Evolutionary conservation across 1,284 basidiomycete species (phyloP).

Genomic region (Sporisorium iseilematis-ciliati): DNA sequence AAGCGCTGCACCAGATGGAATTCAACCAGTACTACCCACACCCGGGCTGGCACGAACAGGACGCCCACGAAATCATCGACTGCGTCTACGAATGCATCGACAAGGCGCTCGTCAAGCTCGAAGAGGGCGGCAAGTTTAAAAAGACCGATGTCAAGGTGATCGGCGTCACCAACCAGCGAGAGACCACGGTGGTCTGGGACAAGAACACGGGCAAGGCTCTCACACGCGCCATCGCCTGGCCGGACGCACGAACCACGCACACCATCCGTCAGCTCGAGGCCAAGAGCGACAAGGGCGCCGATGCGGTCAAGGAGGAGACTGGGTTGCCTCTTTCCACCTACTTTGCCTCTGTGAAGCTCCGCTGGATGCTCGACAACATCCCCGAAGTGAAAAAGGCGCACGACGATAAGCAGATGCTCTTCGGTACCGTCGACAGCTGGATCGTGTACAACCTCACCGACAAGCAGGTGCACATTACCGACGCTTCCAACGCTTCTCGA

Average conservation of each 20-base stretch:
- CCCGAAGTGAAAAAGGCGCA: slow-evolving; percentile 84
- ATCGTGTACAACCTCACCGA: slow-evolving; percentile 91
- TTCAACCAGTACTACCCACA: slow-evolving; percentile 68
- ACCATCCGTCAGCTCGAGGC: slow-evolving; percentile 83
- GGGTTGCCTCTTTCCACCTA: slow-evolving; percentile 76
- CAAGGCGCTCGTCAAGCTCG: slow-evolving; percentile 79
- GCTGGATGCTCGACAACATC: slow-evolving; percentile 95
- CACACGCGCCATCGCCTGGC: slow-evolving; percentile 92
- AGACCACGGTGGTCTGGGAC: slow-evolving; percentile 96
- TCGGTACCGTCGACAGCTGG: slow-evolving; percentile 98
- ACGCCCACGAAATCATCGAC: slow-evolving; percentile 84
- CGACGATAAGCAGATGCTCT: slow-evolving; percentile 83
- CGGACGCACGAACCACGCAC: slow-evolving; percentile 88
- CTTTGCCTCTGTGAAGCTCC: slow-evolving; percentile 94
- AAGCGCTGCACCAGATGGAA: slow-evolving; percentile 83
- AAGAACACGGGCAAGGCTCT: slow-evolving; percentile 87
- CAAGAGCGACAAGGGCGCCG: slow-evolving; percentile 81
- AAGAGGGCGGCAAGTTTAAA: slow-evolving; percentile 78
- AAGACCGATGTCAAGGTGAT: slow-evolving; percentile 89
- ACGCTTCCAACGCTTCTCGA: slow-evolving; percentile 96
- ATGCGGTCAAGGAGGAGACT: slow-evolving; percentile 73
- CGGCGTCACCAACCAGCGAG: slow-evolving; percentile 97
- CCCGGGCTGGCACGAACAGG: slow-evolving; percentile 91
- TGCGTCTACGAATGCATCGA: slow-evolving; percentile 84
- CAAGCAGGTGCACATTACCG: slow-evolving; percentile 87